A percentile compares a stretch with the other conserved stretches of the same genome.
Evolutionary conservation across 129 eudicot species (phyloP).

Genomic region (Oenanthe sinensis): DNA sequence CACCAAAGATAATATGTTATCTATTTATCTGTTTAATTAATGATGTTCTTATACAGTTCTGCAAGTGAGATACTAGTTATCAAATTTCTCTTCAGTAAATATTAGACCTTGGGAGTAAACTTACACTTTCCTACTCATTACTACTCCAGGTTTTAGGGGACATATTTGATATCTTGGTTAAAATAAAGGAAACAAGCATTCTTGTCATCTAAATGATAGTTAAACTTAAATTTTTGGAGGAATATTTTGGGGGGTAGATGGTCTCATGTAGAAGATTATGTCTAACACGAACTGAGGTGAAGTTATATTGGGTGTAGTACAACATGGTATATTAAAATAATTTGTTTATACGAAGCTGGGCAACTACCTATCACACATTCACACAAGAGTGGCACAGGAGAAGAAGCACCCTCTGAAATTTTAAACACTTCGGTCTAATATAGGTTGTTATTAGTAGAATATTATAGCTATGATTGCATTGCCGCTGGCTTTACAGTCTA

Average conservation of each 20-base stretch:
- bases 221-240: not conserved
- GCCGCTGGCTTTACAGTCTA: not conserved
- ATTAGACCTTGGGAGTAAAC: not conserved
- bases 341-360: not conserved
- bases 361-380: not conserved
- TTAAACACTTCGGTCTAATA: not conserved
- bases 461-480: not conserved
- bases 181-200: not conserved
- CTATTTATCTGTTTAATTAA: not conserved
- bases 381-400: not conserved
- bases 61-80: not conserved
- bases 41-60: not conserved
- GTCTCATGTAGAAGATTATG: not conserved
- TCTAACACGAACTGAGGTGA: not conserved
- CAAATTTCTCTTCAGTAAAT: not conserved
- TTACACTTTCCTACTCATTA: not conserved
- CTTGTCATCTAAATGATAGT: not conserved
- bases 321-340: not conserved
- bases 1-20: not conserved
- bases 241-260: not conserved
- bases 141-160: not conserved
- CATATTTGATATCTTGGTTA: not conserved
- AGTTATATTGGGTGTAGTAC: not conserved
- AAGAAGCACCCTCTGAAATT: not conserved
- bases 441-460: not conserved